Conservation (phyloP, 176 grass and related monocot genomes). For the Carex myosuroides region DNA sequence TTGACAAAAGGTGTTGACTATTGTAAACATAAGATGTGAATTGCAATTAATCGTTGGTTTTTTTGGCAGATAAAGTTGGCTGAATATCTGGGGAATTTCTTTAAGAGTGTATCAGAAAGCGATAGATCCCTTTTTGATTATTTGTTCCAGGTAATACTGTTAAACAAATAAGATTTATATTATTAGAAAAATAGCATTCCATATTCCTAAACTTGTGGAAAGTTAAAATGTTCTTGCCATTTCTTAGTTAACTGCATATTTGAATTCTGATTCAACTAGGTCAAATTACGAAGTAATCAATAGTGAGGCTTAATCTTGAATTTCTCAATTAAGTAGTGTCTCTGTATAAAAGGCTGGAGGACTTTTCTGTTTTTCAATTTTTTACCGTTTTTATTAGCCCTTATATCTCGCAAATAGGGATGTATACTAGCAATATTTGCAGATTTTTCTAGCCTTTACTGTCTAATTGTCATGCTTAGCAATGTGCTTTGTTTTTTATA, state of each 20-base stretch:
- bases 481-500: background rate
- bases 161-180: background rate
- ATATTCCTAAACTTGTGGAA: background rate
- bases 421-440: background rate
- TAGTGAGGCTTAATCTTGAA: background rate
- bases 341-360: background rate
- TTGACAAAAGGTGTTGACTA: background rate
- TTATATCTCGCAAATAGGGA: background rate
- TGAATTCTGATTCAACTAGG: too few species aligned
- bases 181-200: background rate
- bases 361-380: background rate
- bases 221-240: background rate
- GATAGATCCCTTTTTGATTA: conserved; percentile 60
- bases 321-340: background rate
- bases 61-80: conserved; percentile 57
- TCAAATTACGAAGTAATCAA: too few species aligned
- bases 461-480: background rate
- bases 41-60: background rate
- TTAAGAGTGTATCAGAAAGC: conserved; percentile 43
- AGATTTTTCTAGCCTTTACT: background rate
- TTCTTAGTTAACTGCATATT: too few species aligned
- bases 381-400: background rate
- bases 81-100: conserved; percentile 61
- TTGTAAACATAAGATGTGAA: background rate
- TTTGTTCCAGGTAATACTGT: conserved; percentile 61